Evolutionary conservation across 768 basidiomycete genomes (phyloP), one percentile per base, ranked within the genome.

Genomic region (Fomitopsis pulvina): DNA sequence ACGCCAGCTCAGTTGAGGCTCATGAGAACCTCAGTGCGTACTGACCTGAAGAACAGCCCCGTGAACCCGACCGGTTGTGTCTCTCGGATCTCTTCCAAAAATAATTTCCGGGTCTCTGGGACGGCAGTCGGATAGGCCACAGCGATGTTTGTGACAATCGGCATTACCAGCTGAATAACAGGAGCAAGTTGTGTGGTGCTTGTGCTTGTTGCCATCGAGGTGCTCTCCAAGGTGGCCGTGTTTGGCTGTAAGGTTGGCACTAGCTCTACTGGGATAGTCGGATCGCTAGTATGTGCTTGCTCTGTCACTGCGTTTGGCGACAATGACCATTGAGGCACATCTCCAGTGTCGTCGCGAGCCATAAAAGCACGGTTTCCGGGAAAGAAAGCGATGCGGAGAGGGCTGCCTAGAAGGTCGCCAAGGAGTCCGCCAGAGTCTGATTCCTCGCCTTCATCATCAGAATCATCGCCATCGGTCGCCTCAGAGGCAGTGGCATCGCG

Each of bases 1-100:
- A n/a, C 22, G 25, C 18, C 30, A 41, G 46, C 39, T 4, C 18
- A 25, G 28, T 14, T 20, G 9, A 3, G 12, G 21, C 45, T 6
- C n/a, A 11, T 29, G 28, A 3, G 22, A 27, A 14, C 37, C 14
- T 4, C 10, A 30, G 16, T 14, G 5, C 22, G 22, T 24, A 24
- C 41, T 14, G 43, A 83, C 86, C 86, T 88, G 68, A 92, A 92
- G 67, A 92, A 92, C 20, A 91, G 66, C 0, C 74, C 74, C 3
- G 62, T 57, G 54, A 75, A 74, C 1, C 69, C 71, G 8, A 73
- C 58, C 2, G 64, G 56, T 26, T 53, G 18, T 25, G 43, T 9
- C 25, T 44, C 18, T 4, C 29, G 22, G 4, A 29, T 27, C 22
- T 44, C 43, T 40, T 49, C 48, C 25, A 52, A 51, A 40, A 55